Conservation (phyloP, 768 basidiomycete genomes). For the Kwoniella dendrophila region DNA sequence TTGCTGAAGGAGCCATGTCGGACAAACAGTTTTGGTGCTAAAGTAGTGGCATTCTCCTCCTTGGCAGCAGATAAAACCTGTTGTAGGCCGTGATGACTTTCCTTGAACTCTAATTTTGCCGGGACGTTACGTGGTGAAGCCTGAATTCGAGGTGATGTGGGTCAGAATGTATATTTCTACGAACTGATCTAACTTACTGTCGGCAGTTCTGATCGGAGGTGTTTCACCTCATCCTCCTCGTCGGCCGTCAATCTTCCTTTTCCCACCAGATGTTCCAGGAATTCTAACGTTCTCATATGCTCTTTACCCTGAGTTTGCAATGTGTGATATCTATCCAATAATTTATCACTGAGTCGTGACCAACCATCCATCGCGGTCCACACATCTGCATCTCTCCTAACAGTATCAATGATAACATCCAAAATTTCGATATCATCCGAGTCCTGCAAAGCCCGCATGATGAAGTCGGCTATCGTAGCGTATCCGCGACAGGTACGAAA, state of each 20-base stretch:
- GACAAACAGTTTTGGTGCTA: conserved; percentile 24
- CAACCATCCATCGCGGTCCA: conserved; percentile 52
- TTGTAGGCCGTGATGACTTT: conserved; percentile 18
- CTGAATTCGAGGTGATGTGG: neutral
- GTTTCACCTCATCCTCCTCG: conserved; percentile 33
- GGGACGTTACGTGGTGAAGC: neutral
- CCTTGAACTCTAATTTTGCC: conserved; percentile 15
- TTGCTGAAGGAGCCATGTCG: conserved; percentile 29
- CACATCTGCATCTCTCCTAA: conserved; percentile 40
- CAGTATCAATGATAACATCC: conserved; percentile 34
- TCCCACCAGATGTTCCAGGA: conserved; percentile 31
- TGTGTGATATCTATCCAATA: conserved; percentile 33
- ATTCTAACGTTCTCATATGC: conserved; percentile 20
- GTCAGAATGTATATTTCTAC: neutral
- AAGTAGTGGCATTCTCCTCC: conserved; percentile 2
- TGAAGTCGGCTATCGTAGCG: conserved; percentile 42
- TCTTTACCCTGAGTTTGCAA: conserved; percentile 22
- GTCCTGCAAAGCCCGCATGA: conserved; percentile 31
- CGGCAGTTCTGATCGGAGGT: conserved; percentile 12
- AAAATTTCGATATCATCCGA: conserved; percentile 41
- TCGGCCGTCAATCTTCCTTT: conserved; percentile 30
- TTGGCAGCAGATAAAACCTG: conserved; percentile 11
- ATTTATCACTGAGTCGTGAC: conserved; percentile 32
- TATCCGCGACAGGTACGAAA: conserved; percentile 32
- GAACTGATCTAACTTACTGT: conserved; percentile 16